These are phyloP conservation scores for Amyloporia xantha DNA, from an alignment of 768 basidiomycete species.

Conservation along the genomic window DNA sequence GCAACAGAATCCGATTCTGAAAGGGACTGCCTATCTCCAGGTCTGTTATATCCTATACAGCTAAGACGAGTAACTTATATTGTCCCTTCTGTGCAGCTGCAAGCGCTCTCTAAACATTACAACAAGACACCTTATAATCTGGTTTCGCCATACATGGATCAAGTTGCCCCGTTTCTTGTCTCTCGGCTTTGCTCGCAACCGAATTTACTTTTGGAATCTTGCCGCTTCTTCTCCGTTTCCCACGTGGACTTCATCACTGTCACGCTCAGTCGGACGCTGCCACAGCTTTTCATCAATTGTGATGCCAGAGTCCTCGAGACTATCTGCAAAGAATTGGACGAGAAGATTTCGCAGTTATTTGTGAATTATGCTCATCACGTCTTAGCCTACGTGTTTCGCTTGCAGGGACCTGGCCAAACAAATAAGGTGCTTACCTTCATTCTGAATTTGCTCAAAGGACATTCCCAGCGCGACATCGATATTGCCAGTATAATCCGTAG, in stretches of 20 bases:
- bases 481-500: constrained; percentile 54
- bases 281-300: constrained; percentile 57
- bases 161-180: constrained; percentile 61
- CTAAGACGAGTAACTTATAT: too few relatives aligned
- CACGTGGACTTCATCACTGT: constrained; percentile 56
- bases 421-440: constrained; percentile 58
- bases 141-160: constrained; percentile 60
- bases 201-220: constrained; percentile 51
- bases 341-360: constrained; percentile 42
- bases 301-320: constrained; percentile 52
- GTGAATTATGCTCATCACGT: constrained; percentile 52
- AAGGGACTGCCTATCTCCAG: constrained; percentile 62
- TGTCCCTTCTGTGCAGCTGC: too few relatives aligned
- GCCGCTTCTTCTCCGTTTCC: constrained; percentile 55
- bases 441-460: constrained; percentile 44
- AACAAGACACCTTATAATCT: constrained; percentile 61
- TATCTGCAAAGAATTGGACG: constrained; percentile 46
- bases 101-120: constrained; percentile 47
- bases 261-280: constrained; percentile 60
- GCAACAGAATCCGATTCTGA: constrained; percentile 59
- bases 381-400: constrained; percentile 59
- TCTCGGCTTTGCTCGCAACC: constrained; percentile 53
- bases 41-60: constrained; percentile 41
- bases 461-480: constrained; percentile 29
- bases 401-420: constrained; percentile 48